phyloP scores from a whole-genome alignment of 1,139 yeast species.

The Debaryomyces singareniensis region DNA sequence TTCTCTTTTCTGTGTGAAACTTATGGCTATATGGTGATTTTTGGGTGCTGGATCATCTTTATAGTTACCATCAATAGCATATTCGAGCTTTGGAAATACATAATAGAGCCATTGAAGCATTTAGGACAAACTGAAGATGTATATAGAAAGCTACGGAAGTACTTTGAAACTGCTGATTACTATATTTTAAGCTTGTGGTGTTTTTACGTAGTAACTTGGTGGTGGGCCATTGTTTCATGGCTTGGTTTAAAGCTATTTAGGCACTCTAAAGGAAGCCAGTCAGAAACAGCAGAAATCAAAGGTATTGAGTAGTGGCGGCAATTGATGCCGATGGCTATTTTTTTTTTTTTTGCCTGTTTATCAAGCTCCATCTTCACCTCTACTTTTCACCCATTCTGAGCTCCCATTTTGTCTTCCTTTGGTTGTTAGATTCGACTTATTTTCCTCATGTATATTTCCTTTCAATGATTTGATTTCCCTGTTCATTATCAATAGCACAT shows the following conservation, averaged over 20 bases:
- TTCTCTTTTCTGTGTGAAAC: conserved; percentile 3
- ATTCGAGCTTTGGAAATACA: conserved; percentile 39
- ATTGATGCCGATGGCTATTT: background rate
- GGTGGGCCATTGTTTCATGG: conserved; percentile 76
- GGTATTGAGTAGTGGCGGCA: too few species aligned
- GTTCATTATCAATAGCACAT: conserved; percentile 19
- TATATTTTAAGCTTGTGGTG: conserved; percentile 49
- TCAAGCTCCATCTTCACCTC: conserved; percentile 68
- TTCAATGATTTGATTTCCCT: conserved; percentile 11
- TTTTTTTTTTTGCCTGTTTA: too few species aligned
- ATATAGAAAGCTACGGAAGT: conserved; percentile 9
- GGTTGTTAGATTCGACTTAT: conserved; percentile 14
- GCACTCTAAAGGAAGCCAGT: conserved; percentile 58
- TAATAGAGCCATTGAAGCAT: conserved; percentile 26
- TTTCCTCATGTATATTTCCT: conserved; percentile 6
- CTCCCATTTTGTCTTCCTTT: conserved; percentile 70
- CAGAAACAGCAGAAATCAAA: too few species aligned
- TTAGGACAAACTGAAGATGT: conserved; percentile 5
- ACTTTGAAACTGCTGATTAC: conserved; percentile 28
- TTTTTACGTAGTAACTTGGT: conserved; percentile 59
- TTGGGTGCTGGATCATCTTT: conserved; percentile 35
- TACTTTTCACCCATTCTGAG: conserved; percentile 59
- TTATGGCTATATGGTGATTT: conserved; percentile 34
- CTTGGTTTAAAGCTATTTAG: conserved; percentile 69
- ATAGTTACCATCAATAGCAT: conserved; percentile 36